Evolutionary conservation across 176 grass and related monocot genomes (phyloP), one percentile per base, ranked within the genome.

Genomic region (Musa acuminata): DNA sequence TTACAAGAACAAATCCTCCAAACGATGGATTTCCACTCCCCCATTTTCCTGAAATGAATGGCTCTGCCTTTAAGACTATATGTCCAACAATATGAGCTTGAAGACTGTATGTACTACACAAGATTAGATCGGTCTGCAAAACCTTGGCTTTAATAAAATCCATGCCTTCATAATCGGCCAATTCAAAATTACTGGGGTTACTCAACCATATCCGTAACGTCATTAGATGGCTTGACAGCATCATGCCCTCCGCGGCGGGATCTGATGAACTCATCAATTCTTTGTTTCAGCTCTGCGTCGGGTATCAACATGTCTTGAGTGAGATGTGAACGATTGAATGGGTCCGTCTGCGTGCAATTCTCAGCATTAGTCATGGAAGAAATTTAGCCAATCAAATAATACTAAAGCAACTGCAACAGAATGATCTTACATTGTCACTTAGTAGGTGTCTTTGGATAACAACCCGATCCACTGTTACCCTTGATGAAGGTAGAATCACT

Each of bases 391-490:
- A 16, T 72, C 16, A 21, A 13, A 48, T 55, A 13, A 48, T 55
- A 25, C 51, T 20, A 48, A 77, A 53, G 9, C 9, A 71, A 48
- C 55, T 67, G 60, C 51, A 27, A 55, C 55, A 62, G 48, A 9
- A 52, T 51, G 49, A 49, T 76, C 77, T 83, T 92, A 96, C 93
- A 53, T 73, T 87, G 72, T 99, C 95, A 79, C 95, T 99, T 27
- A 94, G 90, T 55, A 99, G 78, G 84, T 99, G 95, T 77, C 95
- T 89, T 85, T 91, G 83, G 76, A 99, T 99, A 78, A 99, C 95
- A 0, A 82, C 59, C 26, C 95, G 90, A 53, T 99, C 95, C 64
- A 99, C 17, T 69, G 86, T 82, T 74, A 99, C 80, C 52, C 75
- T 88, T 1, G 95, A 99, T 48, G 90, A 94, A 14, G 95, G 95